phyloP scores from a whole-genome alignment of 768 basidiomycete species.

The Tephrocybe rancida region DNA sequence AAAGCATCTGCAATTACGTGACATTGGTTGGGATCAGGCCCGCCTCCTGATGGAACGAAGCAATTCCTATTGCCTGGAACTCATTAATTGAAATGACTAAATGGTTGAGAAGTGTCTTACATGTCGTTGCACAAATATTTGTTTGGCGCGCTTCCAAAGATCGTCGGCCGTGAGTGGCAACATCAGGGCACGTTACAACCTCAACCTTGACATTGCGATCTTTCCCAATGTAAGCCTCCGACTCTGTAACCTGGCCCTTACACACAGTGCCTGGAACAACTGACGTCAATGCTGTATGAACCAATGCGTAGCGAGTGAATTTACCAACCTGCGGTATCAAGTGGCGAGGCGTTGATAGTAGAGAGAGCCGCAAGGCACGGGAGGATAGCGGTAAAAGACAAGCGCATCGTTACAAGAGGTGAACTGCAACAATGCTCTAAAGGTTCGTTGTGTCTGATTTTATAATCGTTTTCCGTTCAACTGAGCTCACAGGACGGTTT shows the following conservation, averaged over 20 bases:
- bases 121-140: slow-evolving; percentile 44
- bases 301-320: not conserved
- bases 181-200: slow-evolving; percentile 32
- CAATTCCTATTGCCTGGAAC: slow-evolving; percentile 43
- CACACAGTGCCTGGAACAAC: slow-evolving; percentile 17
- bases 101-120: slow-evolving; percentile 22
- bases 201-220: slow-evolving; percentile 44
- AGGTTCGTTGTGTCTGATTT: no score
- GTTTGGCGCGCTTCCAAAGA: slow-evolving; percentile 28
- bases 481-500: no score
- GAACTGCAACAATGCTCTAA: no score
- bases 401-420: slow-evolving; percentile 1
- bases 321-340: not conserved
- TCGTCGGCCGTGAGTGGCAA: slow-evolving; percentile 4
- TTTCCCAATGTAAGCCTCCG: slow-evolving; percentile 39
- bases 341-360: slow-evolving; percentile 2
- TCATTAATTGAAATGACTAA: not conserved
- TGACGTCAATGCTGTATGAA: not conserved
- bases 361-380: not conserved
- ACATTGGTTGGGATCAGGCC: slow-evolving; percentile 50
- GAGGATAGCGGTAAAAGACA: not conserved
- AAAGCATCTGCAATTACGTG: slow-evolving; percentile 51
- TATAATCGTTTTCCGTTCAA: no score
- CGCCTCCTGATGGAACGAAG: slow-evolving; percentile 47
- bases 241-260: slow-evolving; percentile 22